Evolutionary conservation across 768 basidiomycete genomes (phyloP).

Genomic region (Nevesoporus exiguus): DNA sequence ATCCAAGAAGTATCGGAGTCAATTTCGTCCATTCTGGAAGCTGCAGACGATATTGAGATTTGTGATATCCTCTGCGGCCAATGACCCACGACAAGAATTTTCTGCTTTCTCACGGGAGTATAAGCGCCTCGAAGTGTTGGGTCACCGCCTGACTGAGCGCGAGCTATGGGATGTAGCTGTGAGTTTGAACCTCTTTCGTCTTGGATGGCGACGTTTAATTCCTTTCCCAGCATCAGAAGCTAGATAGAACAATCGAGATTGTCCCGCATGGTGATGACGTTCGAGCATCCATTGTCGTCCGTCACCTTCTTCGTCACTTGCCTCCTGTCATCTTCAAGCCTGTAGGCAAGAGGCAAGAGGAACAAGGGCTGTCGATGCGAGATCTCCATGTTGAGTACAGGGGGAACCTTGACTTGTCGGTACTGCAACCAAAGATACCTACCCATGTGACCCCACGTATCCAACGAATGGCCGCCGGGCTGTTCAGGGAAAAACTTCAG

Average conservation of each 20-base stretch:
- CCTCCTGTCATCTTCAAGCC: constrained; percentile 15
- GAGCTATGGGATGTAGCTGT: constrained; percentile 29
- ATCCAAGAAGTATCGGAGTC: constrained; percentile 39
- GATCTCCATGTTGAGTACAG: constrained; percentile 9
- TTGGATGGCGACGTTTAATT: neutral
- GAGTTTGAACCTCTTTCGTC: neutral
- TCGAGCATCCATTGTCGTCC: constrained; percentile 20
- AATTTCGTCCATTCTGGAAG: constrained; percentile 47
- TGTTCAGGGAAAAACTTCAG: constrained; percentile 51
- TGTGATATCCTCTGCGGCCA: constrained; percentile 32
- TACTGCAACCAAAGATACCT: constrained; percentile 52
- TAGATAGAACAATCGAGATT: constrained; percentile 22
- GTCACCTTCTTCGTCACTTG: constrained; percentile 12
- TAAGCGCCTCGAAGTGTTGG: constrained; percentile 14
- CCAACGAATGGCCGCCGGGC: constrained; percentile 44
- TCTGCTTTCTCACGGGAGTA: constrained; percentile 37
- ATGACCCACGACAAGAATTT: constrained; percentile 29
- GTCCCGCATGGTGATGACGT: constrained; percentile 20
- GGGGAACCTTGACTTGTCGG: constrained; percentile 52
- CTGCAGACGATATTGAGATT: constrained; percentile 51
- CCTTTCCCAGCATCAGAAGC: constrained; percentile 17
- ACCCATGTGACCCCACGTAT: constrained; percentile 67
- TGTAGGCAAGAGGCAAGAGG: neutral
- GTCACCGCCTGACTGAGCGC: constrained; percentile 14
- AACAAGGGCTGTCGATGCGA: neutral